Evolutionary conservation across 2,329 filamentous ascomycete species (phyloP).

Genomic region (Beauveria asiatica): DNA sequence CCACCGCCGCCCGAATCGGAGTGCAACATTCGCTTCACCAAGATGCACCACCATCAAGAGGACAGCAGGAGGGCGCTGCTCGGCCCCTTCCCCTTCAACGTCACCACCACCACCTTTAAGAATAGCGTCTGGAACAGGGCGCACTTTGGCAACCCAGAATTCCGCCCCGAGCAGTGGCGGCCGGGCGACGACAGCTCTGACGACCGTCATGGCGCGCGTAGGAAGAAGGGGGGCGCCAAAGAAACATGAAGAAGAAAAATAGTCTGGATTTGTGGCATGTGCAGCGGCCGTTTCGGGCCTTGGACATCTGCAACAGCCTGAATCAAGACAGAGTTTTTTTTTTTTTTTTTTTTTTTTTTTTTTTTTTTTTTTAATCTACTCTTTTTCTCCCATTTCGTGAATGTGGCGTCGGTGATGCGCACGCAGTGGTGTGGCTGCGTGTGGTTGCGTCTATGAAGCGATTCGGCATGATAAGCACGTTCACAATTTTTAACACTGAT

Average conservation of each 20-base stretch:
- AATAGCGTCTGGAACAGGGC: conserved; percentile 60
- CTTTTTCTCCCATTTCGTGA: not conserved
- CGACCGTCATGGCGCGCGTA: conserved; percentile 15
- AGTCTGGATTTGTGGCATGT: not conserved
- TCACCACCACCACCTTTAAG: conserved; percentile 51
- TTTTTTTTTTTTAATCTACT: not conserved
- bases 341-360: not conserved
- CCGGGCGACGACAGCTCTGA: conserved; percentile 31
- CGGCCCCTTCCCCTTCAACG: conserved; percentile 16
- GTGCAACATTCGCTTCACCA: conserved; percentile 41
- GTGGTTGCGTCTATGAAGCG: not conserved
- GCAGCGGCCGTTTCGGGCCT: not conserved
- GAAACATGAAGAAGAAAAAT: not conserved
- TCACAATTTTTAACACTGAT: not conserved
- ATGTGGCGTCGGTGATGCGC: not conserved
- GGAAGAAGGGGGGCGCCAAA: not conserved
- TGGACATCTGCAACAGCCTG: not conserved
- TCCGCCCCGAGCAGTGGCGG: conserved; percentile 36
- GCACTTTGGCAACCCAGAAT: conserved; percentile 56
- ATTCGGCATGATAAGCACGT: not conserved
- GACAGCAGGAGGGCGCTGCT: conserved; percentile 26
- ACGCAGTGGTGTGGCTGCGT: not conserved
- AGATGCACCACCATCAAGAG: conserved; percentile 40
- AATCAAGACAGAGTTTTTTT: not conserved
- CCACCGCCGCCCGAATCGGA: conserved; percentile 11